Evolutionary conservation across 148 eudicot genomes (phyloP).

Genomic region (Talinum fruticosum): DNA sequence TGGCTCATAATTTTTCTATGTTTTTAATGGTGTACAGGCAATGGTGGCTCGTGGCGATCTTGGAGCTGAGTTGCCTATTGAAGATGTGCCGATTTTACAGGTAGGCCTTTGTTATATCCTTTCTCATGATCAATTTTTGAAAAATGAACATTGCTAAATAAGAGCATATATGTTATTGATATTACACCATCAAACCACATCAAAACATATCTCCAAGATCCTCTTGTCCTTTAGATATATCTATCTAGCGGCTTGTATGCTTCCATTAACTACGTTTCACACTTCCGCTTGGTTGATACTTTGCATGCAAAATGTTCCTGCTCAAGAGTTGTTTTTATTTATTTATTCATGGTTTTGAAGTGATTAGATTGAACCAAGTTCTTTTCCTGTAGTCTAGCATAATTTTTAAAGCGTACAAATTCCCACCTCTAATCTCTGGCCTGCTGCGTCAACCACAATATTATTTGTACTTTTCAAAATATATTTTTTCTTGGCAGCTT

Average conservation of each 20-base stretch:
- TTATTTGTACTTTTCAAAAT: no score
- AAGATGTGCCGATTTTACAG: conserved; percentile 97
- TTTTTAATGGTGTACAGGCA: conserved; percentile 45
- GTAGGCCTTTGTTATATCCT: conserved; percentile 32
- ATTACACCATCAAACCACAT: not conserved
- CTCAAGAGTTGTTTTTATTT: no score
- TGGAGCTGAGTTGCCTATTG: conserved; percentile 99
- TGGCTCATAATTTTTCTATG: not conserved
- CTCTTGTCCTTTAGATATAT: not conserved
- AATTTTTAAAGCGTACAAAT: no score
- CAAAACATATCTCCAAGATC: not conserved
- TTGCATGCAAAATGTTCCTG: no score
- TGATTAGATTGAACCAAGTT: no score
- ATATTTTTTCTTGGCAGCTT: no score
- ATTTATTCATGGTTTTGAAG: no score
- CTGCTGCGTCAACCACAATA: no score
- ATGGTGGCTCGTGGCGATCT: conserved; percentile 99
- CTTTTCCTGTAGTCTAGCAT: no score
- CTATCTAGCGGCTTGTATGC: not conserved
- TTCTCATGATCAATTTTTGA: not conserved
- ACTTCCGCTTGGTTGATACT: no score
- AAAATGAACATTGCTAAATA: not conserved
- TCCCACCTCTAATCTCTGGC: no score
- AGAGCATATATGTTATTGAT: not conserved
- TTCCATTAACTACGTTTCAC: not conserved